These are phyloP conservation scores for Fusarium pininemorale DNA, from an alignment of 2,329 filamentous ascomycete species.

Conservation along the genomic window DNA sequence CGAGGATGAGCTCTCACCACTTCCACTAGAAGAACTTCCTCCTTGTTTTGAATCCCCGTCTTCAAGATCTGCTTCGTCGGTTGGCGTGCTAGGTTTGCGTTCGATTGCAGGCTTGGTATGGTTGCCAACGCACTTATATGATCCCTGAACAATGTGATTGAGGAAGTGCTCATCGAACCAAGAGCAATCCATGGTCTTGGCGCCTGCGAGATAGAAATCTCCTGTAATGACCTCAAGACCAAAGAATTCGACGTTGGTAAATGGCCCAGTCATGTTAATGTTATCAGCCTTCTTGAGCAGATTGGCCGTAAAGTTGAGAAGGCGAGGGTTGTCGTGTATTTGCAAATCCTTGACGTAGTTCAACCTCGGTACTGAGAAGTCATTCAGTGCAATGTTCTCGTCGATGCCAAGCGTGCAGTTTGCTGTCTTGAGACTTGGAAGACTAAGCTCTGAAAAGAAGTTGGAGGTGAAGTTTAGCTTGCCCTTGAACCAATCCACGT, in stretches of 20 bases:
- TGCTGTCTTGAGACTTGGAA: accelerated
- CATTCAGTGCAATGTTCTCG: not conserved
- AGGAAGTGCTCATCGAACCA: not conserved
- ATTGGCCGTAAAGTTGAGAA: not conserved
- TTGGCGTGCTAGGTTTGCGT: not conserved
- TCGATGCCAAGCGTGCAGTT: not conserved
- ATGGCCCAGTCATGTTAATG: not conserved
- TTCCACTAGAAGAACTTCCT: accelerated
- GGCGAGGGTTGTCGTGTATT: not conserved
- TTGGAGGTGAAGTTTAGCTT: not conserved
- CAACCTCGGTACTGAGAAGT: not conserved
- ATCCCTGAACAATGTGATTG: not conserved
- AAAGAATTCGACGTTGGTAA: not conserved
- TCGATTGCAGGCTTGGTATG: not conserved
- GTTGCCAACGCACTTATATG: not conserved
- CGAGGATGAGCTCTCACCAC: accelerated
- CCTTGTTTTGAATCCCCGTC: accelerated
- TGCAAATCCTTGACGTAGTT: not conserved
- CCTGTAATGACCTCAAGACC: not conserved
- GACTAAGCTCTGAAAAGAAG: not conserved
- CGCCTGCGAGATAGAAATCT: accelerated
- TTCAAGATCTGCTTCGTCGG: not conserved
- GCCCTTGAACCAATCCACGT: not conserved
- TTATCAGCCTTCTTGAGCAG: not conserved
- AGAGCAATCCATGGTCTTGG: not conserved